These are phyloP conservation scores for Aphanomyces stellatus DNA, from an alignment of 352 stramenopile genomes.

Conservation along the genomic window DNA sequence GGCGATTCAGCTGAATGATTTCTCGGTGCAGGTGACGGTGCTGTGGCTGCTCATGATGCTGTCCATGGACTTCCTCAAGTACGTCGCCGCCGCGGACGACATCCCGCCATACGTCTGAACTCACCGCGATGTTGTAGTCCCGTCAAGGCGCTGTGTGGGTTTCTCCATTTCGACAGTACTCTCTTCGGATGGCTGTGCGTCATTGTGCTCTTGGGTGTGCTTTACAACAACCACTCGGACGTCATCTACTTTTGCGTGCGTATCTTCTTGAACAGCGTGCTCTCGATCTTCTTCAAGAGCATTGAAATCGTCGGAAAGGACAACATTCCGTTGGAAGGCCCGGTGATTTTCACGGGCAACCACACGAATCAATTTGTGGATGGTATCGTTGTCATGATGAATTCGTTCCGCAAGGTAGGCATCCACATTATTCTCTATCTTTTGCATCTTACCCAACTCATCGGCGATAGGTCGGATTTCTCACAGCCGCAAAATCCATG, in stretches of 20 bases:
- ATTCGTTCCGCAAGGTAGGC: constrained; percentile 82
- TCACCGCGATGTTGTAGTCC: constrained; percentile 29
- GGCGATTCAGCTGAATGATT: constrained; percentile 61
- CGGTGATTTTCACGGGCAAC: constrained; percentile 97
- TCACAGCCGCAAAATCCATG: constrained; percentile 97
- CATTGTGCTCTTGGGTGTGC: constrained; percentile 49
- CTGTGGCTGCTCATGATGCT: constrained; percentile 69
- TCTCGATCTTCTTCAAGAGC: constrained; percentile 97
- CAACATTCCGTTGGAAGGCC: constrained; percentile 94
- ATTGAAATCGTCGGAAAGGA: constrained; percentile 94
- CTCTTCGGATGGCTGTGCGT: constrained; percentile 60
- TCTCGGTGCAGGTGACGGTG: constrained; percentile 74
- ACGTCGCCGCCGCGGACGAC: constrained; percentile 21
- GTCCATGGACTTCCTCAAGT: constrained; percentile 82
- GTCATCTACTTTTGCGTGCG: constrained; percentile 70
- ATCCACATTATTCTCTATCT: neutral
- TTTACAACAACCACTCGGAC: constrained; percentile 71
- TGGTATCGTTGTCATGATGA: constrained; percentile 93
- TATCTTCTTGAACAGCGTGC: constrained; percentile 96
- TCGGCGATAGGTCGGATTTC: constrained; percentile 75
- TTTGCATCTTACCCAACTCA: neutral
- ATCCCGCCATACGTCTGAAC: neutral
- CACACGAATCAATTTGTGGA: constrained; percentile 99
- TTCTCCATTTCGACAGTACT: constrained; percentile 54
- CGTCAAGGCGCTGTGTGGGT: constrained; percentile 72